Conservation (phyloP, 768 basidiomycete species). For the Rhodotorula toruloides region DNA sequence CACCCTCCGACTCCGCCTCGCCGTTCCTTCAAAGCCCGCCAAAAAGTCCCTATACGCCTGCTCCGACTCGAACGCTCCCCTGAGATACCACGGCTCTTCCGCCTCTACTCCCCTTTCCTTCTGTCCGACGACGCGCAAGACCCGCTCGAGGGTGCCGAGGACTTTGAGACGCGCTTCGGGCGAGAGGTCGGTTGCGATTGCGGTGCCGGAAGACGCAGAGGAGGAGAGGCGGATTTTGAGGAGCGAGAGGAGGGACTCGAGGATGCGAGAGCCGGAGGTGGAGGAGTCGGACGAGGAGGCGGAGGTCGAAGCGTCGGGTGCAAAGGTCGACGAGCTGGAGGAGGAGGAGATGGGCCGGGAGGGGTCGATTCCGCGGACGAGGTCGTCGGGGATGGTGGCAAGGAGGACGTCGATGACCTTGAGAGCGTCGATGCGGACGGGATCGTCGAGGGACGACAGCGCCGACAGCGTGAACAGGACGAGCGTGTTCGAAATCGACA, state of each 20-base stretch:
- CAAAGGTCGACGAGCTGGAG: no score
- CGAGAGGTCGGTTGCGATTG: neutral
- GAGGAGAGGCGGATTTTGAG: constrained; percentile 50
- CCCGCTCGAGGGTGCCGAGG: constrained; percentile 63
- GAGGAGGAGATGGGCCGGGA: neutral
- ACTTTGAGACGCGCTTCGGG: constrained; percentile 71
- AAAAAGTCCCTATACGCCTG: constrained; percentile 51
- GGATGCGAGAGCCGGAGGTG: constrained; percentile 45
- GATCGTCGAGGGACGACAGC: constrained; percentile 90
- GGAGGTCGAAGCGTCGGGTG: neutral
- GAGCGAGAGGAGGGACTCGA: constrained; percentile 77
- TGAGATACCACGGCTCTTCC: constrained; percentile 60
- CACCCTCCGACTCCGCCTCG: no score
- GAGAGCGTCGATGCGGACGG: constrained; percentile 84
- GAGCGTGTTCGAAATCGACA: constrained; percentile 61
- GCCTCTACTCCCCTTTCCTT: constrained; percentile 34
- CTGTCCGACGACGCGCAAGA: constrained; percentile 51
- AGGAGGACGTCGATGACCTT: constrained; percentile 71
- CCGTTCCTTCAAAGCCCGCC: no score
- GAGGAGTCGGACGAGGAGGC: neutral
- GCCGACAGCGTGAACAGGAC: constrained; percentile 84
- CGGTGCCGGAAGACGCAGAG: neutral
- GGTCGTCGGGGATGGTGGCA: constrained; percentile 61
- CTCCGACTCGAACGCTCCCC: constrained; percentile 56
- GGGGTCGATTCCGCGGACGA: constrained; percentile 61